Evolutionary conservation across 176 grass and related monocot species (phyloP).

Genomic region (Metroxylon sagu): DNA sequence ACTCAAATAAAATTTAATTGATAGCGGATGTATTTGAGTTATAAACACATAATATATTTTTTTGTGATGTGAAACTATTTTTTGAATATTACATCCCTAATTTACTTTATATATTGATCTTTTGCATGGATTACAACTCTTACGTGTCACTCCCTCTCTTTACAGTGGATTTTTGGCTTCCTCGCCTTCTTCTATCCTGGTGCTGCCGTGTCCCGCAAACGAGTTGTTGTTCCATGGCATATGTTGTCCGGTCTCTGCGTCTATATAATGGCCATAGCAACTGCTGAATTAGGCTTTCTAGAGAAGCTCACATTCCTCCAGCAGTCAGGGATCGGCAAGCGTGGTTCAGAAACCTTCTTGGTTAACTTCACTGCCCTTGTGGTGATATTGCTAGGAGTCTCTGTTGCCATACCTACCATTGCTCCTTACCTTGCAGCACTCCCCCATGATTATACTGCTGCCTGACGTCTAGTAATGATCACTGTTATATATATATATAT

Average conservation of each 20-base stretch:
- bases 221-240: conserved; percentile 48
- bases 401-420: conserved; percentile 51
- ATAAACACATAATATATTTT: no score
- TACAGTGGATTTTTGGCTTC: conserved; percentile 60
- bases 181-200: conserved; percentile 68
- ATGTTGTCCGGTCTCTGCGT: conserved; percentile 43
- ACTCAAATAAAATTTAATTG: no score
- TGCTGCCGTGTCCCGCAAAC: conserved; percentile 11
- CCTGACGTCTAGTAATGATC: no score
- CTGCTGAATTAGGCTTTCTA: conserved; percentile 52
- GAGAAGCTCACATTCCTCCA: conserved; percentile 91
- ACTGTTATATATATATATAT: no score
- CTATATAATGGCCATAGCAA: conserved; percentile 48
- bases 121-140: no score
- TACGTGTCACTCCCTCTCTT: background rate
- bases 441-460: no score
- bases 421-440: background rate
- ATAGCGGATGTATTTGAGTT: no score
- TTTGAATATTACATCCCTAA: no score
- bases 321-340: conserved; percentile 17
- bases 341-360: conserved; percentile 47
- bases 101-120: no score
- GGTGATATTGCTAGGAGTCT: conserved; percentile 54
- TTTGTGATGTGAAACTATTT: no score
- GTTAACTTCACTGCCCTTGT: conserved; percentile 62